Percentiles rank a stretch among this genome's conserved stretches.
Evolutionary conservation across 2,329 filamentous ascomycete species (phyloP).

Genomic region (Hymenoscyphus scutula): DNA sequence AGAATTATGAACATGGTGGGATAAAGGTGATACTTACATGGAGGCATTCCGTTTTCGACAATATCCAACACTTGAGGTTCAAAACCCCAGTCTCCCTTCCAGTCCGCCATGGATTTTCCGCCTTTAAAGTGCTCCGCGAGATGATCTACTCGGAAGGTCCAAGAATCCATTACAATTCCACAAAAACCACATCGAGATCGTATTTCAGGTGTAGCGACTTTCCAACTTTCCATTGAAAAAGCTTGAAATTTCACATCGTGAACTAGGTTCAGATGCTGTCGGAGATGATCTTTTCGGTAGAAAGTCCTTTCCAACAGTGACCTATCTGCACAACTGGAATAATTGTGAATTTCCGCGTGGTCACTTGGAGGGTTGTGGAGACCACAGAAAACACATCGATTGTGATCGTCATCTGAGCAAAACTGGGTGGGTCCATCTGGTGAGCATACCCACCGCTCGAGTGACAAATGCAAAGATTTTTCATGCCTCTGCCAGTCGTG

Average conservation of each 20-base stretch:
- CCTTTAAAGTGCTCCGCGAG: conserved; percentile 67
- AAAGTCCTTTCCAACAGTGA: conserved; percentile 60
- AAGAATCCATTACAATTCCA: conserved; percentile 58
- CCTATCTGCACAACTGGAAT: conserved; percentile 65
- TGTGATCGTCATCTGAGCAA: conserved; percentile 57
- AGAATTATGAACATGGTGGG: conserved; percentile 15
- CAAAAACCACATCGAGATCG: conserved; percentile 66
- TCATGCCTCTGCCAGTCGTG: conserved; percentile 72
- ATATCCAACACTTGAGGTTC: conserved; percentile 58
- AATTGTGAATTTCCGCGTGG: conserved; percentile 59
- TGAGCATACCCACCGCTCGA: conserved; percentile 64
- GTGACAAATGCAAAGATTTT: conserved; percentile 62
- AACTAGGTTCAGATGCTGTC: conserved; percentile 62
- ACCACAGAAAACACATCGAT: conserved; percentile 60
- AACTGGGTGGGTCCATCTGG: conserved; percentile 55
- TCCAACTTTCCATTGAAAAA: conserved; percentile 67
- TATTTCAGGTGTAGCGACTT: conserved; percentile 58
- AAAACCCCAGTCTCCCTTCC: conserved; percentile 70
- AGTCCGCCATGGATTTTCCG: conserved; percentile 64
- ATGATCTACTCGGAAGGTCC: conserved; percentile 60
- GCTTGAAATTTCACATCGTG: conserved; percentile 57
- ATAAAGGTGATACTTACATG: conserved; percentile 49
- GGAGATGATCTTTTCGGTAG: conserved; percentile 65
- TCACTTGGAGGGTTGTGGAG: conserved; percentile 52
- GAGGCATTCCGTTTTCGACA: conserved; percentile 65